Conservation (phyloP, 139 green algal species). For the Marvania coccoides region DNA sequence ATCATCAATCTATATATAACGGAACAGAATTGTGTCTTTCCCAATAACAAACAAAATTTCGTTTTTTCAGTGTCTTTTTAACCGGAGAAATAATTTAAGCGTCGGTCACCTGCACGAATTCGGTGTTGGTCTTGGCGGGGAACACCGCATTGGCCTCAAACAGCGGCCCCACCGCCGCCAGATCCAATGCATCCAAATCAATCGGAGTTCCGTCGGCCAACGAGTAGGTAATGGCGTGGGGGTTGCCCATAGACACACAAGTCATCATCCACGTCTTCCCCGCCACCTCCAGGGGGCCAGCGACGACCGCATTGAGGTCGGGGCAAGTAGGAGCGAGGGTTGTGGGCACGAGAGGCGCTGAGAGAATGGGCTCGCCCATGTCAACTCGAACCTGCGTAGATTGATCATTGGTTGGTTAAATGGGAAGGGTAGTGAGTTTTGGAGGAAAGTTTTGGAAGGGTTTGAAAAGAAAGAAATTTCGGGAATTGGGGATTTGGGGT, state of each 20-base stretch:
- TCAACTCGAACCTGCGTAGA: constrained; percentile 72
- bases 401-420: too few relatives aligned
- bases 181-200: constrained; percentile 70
- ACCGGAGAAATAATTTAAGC: not conserved
- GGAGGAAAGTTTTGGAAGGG: too few relatives aligned
- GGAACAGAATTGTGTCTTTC: not conserved
- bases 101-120: constrained; percentile 2
- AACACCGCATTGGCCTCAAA: constrained; percentile 91
- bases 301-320: constrained; percentile 60
- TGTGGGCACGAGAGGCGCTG: constrained; percentile 67
- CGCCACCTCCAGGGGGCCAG: constrained; percentile 58
- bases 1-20: not conserved
- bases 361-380: constrained; percentile 90
- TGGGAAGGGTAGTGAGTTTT: too few relatives aligned
- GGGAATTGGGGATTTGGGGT: too few relatives aligned
- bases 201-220: constrained; percentile 51
- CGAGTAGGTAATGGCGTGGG: constrained; percentile 82
- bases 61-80: not conserved
- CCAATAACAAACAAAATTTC: too few relatives aligned
- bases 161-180: constrained; percentile 65
- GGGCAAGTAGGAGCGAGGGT: constrained; percentile 56
- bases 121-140: constrained; percentile 90
- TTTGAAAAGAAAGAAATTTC: too few relatives aligned
- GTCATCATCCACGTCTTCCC: constrained; percentile 74
- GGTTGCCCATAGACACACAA: constrained; percentile 96